Percentiles rank a stretch among this genome's conserved stretches.
Conservation (phyloP, 1,284 basidiomycete species). For the Ceratobasidium sp. region DNA sequence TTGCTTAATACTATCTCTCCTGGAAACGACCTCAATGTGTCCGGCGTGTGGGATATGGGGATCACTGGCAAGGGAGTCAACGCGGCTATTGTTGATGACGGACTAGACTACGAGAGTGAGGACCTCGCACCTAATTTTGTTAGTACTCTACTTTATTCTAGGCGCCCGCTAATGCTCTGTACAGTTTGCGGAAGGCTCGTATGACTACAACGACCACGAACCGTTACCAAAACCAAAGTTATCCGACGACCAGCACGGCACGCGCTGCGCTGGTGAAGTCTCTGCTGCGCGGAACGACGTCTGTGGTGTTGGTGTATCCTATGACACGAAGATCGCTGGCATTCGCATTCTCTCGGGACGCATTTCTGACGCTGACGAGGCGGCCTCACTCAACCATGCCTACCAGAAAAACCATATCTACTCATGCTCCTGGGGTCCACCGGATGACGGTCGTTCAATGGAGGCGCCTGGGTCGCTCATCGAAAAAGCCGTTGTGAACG, state of each 20-base stretch:
- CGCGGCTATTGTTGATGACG: constrained; percentile 95
- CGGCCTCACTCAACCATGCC: constrained; percentile 93
- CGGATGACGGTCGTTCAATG: constrained; percentile 96
- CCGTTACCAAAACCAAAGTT: constrained; percentile 89
- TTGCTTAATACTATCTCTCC: constrained; percentile 81
- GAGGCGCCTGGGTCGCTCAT: constrained; percentile 95
- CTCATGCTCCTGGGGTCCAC: constrained; percentile 98
- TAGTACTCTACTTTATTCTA: constrained; percentile 57
- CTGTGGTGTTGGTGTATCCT: constrained; percentile 96
- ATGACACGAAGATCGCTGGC: constrained; percentile 91
- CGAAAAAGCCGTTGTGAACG: constrained; percentile 94
- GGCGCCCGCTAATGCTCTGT: constrained; percentile 4
- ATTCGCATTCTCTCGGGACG: constrained; percentile 95
- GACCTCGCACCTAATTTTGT: constrained; percentile 95
- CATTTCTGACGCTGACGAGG: constrained; percentile 99
- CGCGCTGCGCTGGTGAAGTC: constrained; percentile 97
- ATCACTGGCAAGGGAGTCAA: constrained; percentile 90
- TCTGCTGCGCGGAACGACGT: constrained; percentile 97
- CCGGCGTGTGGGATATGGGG: constrained; percentile 74
- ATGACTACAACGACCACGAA: constrained; percentile 97
- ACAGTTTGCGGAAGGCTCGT: constrained; percentile 90
- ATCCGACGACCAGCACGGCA: constrained; percentile 97
- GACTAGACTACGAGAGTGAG: constrained; percentile 89
- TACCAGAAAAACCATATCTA: constrained; percentile 95
- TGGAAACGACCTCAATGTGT: constrained; percentile 65